phyloP scores from a whole-genome alignment of 345 rosid genomes.

The Brassica cretica region DNA sequence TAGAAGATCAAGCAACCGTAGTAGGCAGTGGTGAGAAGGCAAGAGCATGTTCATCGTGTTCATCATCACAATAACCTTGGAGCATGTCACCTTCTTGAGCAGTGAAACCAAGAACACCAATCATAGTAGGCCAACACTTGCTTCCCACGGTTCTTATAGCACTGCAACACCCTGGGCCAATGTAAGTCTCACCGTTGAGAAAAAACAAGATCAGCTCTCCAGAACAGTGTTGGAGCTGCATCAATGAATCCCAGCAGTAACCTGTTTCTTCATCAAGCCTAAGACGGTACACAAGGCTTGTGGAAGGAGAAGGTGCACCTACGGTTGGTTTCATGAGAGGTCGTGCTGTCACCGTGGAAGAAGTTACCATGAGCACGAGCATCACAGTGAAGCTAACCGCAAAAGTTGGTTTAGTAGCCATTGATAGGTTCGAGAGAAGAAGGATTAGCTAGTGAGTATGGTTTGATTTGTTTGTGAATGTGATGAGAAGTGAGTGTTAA shows the following conservation, averaged over 20 bases:
- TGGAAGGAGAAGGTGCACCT: slow-evolving; percentile 26
- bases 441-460: neutral
- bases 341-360: slow-evolving; percentile 28
- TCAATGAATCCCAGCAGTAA: slow-evolving; percentile 71
- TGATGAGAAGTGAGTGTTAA: slow-evolving; percentile 16
- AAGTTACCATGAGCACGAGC: slow-evolving; percentile 31
- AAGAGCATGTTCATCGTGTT: slow-evolving; percentile 25
- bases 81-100: slow-evolving; percentile 64
- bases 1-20: slow-evolving; percentile 18
- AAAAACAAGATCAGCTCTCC: slow-evolving; percentile 73
- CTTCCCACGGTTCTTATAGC: slow-evolving; percentile 56
- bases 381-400: slow-evolving; percentile 24
- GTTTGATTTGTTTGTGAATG: slow-evolving; percentile 15
- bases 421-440: neutral
- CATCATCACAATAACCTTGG: slow-evolving; percentile 64
- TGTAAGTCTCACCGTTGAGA: slow-evolving; percentile 65
- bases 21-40: slow-evolving; percentile 31
- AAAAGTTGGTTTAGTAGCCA: slow-evolving; percentile 17
- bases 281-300: slow-evolving; percentile 42
- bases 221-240: slow-evolving; percentile 70
- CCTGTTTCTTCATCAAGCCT: slow-evolving; percentile 51
- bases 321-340: slow-evolving; percentile 30
- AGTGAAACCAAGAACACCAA: slow-evolving; percentile 61
- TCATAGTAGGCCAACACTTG: slow-evolving; percentile 69
- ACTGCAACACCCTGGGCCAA: slow-evolving; percentile 62